Percentiles rank a stretch among this genome's conserved stretches.
phyloP scores from a whole-genome alignment of 371 early-diverging fungal species.

The Blastocladiella emersonii region DNA sequence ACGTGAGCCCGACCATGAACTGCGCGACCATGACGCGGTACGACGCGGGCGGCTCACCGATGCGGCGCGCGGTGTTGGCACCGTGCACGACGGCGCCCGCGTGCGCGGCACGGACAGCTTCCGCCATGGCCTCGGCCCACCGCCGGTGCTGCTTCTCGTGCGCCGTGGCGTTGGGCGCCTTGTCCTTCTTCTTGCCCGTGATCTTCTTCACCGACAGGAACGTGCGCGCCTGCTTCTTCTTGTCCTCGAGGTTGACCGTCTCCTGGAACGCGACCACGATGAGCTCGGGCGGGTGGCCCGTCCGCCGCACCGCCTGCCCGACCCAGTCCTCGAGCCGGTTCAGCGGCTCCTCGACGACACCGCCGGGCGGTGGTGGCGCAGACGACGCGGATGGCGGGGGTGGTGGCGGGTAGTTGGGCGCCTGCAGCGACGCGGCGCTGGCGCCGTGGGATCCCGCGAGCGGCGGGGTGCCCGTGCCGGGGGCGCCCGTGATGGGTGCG shows the following conservation, averaged over 20 bases:
- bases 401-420: no score
- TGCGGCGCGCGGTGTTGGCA: constrained; percentile 12
- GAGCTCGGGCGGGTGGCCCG: constrained; percentile 49
- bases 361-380: background rate
- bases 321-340: background rate
- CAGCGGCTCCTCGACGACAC: background rate
- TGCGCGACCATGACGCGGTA: constrained; percentile 50
- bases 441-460: background rate
- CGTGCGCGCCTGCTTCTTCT: constrained; percentile 24
- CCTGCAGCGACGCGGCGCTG: no score
- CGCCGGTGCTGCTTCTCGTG: constrained; percentile 39
- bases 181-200: constrained; percentile 29
- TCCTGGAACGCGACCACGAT: constrained; percentile 80
- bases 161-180: constrained; percentile 30
- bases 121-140: background rate
- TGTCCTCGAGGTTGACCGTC: constrained; percentile 67
- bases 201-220: constrained; percentile 29
- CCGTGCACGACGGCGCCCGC: constrained; percentile 4
- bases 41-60: constrained; percentile 16
- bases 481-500: background rate
- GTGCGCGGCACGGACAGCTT: background rate
- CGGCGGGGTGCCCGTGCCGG: background rate
- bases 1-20: constrained; percentile 55
- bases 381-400: no score
- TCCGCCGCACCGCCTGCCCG: constrained; percentile 15